These are phyloP conservation scores for Croton laevigatus DNA, from an alignment of 441 rosid genomes.

Conservation along the genomic window DNA sequence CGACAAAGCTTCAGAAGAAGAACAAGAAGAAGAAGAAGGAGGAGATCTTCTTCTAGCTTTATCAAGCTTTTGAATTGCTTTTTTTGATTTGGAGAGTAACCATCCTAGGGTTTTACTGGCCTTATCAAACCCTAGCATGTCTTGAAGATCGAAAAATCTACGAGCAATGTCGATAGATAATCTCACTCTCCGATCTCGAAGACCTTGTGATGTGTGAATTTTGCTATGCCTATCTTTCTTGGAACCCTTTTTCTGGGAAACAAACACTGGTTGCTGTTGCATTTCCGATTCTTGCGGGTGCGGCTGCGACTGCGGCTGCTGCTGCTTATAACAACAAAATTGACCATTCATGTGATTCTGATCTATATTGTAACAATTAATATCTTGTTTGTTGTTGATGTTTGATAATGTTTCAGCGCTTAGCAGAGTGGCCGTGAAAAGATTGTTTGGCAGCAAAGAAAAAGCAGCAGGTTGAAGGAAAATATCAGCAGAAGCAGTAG, in stretches of 20 bases:
- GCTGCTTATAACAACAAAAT: background rate
- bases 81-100: constrained; percentile 57
- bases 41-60: constrained; percentile 15
- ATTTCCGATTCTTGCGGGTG: background rate
- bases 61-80: constrained; percentile 42
- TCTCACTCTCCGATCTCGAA: constrained; percentile 81
- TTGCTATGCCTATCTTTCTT: constrained; percentile 78
- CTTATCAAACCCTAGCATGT: constrained; percentile 71
- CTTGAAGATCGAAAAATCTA: constrained; percentile 77
- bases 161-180: constrained; percentile 64
- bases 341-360: too few relatives aligned
- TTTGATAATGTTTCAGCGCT: too few relatives aligned
- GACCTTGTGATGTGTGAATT: constrained; percentile 69
- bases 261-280: background rate
- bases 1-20: background rate
- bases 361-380: too few relatives aligned
- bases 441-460: constrained; percentile 4
- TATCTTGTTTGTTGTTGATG: too few relatives aligned
- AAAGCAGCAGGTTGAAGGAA: constrained; percentile 16
- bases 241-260: constrained; percentile 27
- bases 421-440: background rate
- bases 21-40: constrained; percentile 4
- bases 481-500: background rate
- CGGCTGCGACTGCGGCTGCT: background rate
- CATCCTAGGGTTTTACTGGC: constrained; percentile 81